Conservation (phyloP, 257 asterid genomes). For the Datura wrightii region DNA sequence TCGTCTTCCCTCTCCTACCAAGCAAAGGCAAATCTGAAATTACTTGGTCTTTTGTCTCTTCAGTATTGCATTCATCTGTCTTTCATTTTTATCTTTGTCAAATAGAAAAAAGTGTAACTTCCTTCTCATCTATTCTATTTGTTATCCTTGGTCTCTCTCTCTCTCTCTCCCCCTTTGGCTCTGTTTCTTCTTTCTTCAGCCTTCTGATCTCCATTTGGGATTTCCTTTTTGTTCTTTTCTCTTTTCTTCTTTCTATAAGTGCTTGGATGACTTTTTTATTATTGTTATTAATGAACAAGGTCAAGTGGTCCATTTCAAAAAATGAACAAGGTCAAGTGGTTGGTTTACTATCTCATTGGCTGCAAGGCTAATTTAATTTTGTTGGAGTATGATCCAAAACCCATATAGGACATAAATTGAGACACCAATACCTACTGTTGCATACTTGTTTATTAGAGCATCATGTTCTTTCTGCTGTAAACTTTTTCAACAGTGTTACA, state of each 20-base stretch:
- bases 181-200: neutral
- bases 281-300: neutral
- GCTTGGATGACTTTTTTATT: constrained; percentile 11
- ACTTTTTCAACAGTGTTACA: neutral
- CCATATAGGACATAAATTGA: neutral
- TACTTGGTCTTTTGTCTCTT: neutral
- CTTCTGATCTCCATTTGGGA: neutral
- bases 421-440: constrained; percentile 20
- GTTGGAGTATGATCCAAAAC: constrained; percentile 21
- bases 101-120: neutral
- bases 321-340: neutral
- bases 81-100: neutral
- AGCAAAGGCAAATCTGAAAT: constrained; percentile 26
- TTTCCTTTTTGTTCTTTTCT: neutral
- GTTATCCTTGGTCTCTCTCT: neutral
- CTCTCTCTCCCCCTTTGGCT: neutral
- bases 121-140: constrained; percentile 20
- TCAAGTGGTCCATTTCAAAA: neutral
- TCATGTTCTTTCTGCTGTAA: neutral
- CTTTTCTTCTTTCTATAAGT: neutral
- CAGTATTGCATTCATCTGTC: neutral
- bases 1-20: constrained; percentile 9
- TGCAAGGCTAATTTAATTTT: neutral
- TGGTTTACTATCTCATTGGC: constrained; percentile 22
- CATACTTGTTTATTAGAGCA: neutral